Conservation (phyloP, 2,329 filamentous ascomycete species). For the Thielaviopsis punctulata region DNA sequence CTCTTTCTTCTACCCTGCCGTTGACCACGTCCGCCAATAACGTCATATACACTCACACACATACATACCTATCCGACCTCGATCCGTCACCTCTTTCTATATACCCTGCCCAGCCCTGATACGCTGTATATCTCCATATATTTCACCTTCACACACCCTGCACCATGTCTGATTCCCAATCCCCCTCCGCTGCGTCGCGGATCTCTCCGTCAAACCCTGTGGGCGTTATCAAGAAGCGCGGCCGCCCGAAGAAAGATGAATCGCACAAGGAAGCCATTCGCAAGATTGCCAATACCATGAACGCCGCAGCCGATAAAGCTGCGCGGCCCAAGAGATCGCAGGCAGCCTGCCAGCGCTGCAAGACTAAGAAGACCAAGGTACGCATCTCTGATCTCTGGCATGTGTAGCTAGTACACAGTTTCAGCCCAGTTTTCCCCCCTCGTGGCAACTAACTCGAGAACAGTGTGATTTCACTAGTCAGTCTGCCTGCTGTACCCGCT, state of each 20-base stretch:
- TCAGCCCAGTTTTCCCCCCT: not conserved
- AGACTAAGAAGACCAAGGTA: constrained; percentile 56
- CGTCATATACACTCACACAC: not conserved
- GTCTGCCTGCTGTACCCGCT: constrained; percentile 34
- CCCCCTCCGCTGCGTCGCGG: not conserved
- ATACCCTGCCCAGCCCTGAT: too few relatives aligned
- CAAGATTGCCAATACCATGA: not conserved
- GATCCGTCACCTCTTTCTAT: not conserved
- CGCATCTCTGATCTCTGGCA: too few relatives aligned
- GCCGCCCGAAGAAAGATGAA: constrained; percentile 10
- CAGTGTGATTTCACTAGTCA: constrained; percentile 4
- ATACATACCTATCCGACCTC: not conserved
- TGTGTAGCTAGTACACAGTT: too few relatives aligned
- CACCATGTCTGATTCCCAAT: not conserved
- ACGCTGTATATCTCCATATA: too few relatives aligned
- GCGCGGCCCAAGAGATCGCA: constrained; percentile 46
- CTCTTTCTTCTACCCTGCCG: too few relatives aligned
- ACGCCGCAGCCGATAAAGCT: not conserved
- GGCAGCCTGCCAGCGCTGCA: constrained; percentile 49
- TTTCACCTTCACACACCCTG: not conserved
- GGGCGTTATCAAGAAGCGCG: constrained; percentile 8
- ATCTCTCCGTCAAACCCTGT: not conserved
- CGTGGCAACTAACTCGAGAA: not conserved
- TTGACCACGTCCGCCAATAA: too few relatives aligned
- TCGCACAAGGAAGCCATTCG: not conserved